Evolutionary conservation across 2,329 filamentous ascomycete species (phyloP).

Genomic region (Akanthomyces uredinophilus): DNA sequence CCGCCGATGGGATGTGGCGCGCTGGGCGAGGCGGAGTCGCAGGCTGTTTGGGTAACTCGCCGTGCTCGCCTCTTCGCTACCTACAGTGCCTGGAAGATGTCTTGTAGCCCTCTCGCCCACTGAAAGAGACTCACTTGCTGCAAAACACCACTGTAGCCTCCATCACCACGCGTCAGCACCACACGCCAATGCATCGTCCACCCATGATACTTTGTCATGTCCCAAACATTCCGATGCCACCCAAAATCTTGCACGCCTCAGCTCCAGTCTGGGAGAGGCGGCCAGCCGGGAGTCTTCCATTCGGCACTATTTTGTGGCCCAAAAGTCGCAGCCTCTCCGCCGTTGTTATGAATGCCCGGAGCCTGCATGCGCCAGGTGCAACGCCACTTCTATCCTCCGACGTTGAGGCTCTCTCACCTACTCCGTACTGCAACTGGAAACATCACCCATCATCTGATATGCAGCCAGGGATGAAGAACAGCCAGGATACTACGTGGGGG

Average conservation of each 20-base stretch:
- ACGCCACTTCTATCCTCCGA: not conserved
- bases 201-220: not conserved
- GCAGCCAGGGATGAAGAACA: not conserved
- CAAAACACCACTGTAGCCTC: not conserved
- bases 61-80: too few species aligned
- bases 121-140: not conserved
- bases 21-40: not conserved
- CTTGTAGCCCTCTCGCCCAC: not conserved
- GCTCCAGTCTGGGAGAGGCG: not conserved
- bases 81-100: not conserved
- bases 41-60: not conserved
- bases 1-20: not conserved
- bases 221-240: not conserved
- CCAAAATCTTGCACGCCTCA: not conserved
- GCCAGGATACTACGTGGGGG: constrained; percentile 12
- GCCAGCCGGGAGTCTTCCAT: constrained; percentile 8
- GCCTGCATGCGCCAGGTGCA: too few species aligned
- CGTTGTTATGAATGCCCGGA: not conserved
- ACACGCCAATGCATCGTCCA: not conserved
- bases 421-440: not conserved
- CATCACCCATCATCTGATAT: constrained; percentile 10
- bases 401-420: not conserved
- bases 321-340: not conserved
- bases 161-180: too few species aligned
- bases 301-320: not conserved